Base-by-base conservation (phyloP, 1,139 yeast species). In the Pichia sp. region DNA sequence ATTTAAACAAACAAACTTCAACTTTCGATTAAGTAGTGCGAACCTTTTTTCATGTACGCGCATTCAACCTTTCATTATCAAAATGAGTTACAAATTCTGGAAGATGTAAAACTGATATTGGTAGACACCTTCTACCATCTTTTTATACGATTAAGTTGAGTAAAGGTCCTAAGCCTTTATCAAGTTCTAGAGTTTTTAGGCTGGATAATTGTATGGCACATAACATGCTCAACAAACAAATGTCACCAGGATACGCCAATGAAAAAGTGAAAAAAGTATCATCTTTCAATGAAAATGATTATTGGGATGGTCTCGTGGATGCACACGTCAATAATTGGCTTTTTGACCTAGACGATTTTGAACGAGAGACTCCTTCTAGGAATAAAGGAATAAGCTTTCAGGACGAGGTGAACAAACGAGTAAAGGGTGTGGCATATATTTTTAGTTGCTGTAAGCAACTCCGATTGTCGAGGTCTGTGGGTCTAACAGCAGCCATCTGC, bases 371-470 rank as follows among this genome's bases (percentile, higher is more conserved):
- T 0, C 79, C 80, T 1, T 70, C 78, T 13, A 57, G 60, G 47
- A 56, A 58, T 26, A 74, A 71, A 26, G 72, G 72, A 8, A 62
- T 77, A n/a, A 48, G 71, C 1, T 68, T 64, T 40, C 64, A 69
- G 10, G 74, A 71, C 7, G 83, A 79, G 64, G 61, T 72, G 32
- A 62, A 67, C 23, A 70, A 69, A 57, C 69, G 82, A 45, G 70
- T 75, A 43, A 79, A 78, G 59, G 84, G 82, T 6, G 74, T 75
- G 13, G 69, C 71, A 45, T 79, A 76, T 59, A 69, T 79, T 38
- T 72, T 75, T 19, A 72, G 71, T 52, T 75, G 77, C 46, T 77
- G 80, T 41, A 63, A 71, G 43, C 71, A 71, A 53, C 65, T 80
- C 45, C 70, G 75, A 50, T 64, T 79, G 26, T 80, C 82, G 2